Evolutionary conservation across 768 basidiomycete genomes (phyloP).

Genomic region (Lepiota subincarnata): DNA sequence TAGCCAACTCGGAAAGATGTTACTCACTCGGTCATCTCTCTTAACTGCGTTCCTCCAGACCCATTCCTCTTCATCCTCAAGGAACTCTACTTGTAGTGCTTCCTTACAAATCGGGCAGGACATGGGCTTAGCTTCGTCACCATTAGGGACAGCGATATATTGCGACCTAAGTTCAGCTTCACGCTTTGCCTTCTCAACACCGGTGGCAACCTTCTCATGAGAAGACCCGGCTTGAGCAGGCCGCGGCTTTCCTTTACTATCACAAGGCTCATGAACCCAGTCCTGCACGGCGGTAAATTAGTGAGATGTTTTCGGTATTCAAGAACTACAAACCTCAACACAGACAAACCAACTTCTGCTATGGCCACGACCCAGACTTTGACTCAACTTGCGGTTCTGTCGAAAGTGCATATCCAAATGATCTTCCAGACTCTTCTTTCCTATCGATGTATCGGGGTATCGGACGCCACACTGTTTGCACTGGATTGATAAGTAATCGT

Average conservation of each 20-base stretch:
- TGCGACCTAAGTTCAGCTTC: constrained; percentile 72
- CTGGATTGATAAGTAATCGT: constrained; percentile 69
- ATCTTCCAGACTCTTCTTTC: constrained; percentile 75
- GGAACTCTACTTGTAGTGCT: constrained; percentile 81
- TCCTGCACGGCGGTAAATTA: constrained; percentile 49
- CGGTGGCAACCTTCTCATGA: constrained; percentile 55
- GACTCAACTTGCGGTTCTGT: constrained; percentile 81
- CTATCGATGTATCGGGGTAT: constrained; percentile 67
- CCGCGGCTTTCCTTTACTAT: constrained; percentile 67
- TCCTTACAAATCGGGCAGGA: constrained; percentile 98
- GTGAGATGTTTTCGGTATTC: not conserved
- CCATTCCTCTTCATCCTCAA: constrained; percentile 98
- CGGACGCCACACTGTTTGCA: constrained; percentile 94
- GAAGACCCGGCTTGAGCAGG: constrained; percentile 46
- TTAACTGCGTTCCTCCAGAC: constrained; percentile 90
- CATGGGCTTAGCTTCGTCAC: constrained; percentile 77
- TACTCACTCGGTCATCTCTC: constrained; percentile 71
- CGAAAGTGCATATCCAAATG: constrained; percentile 97
- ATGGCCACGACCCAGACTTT: constrained; percentile 78
- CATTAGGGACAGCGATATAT: constrained; percentile 86
- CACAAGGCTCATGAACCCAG: constrained; percentile 69
- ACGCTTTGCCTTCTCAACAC: constrained; percentile 64
- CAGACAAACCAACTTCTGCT: constrained; percentile 87
- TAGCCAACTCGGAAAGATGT: not conserved
- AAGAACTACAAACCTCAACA: constrained; percentile 58